Conservation (phyloP, 768 basidiomycete genomes). For the Boletus subparvulus region DNA sequence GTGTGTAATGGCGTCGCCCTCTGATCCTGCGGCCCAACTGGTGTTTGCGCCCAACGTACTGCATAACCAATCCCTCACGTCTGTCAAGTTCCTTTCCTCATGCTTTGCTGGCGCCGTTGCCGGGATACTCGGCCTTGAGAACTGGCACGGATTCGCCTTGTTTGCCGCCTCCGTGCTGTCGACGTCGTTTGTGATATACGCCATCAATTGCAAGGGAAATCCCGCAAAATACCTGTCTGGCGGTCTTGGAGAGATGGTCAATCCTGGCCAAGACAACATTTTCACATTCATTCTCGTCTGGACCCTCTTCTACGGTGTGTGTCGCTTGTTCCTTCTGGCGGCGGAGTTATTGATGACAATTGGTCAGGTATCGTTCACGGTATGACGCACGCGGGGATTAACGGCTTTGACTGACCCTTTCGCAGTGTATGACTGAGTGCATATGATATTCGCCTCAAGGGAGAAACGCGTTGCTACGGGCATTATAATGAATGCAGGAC, state of each 20-base stretch:
- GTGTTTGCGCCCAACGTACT: conserved; percentile 67
- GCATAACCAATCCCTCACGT: conserved; percentile 59
- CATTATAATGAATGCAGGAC: not conserved
- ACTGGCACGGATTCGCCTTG: conserved; percentile 77
- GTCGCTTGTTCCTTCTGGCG: not conserved
- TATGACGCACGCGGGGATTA: conserved; percentile 20
- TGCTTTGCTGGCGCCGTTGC: conserved; percentile 87
- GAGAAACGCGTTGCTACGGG: not conserved
- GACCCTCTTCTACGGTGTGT: conserved; percentile 90
- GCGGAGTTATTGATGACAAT: conserved; percentile 1
- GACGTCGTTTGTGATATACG: conserved; percentile 62
- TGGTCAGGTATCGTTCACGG: conserved; percentile 49
- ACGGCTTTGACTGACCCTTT: conserved; percentile 15
- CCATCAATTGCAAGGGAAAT: conserved; percentile 68
- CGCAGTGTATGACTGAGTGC: conserved; percentile 41
- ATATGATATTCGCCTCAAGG: not conserved
- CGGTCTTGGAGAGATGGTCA: conserved; percentile 66
- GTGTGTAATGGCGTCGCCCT: conserved; percentile 44
- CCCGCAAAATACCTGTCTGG: conserved; percentile 63
- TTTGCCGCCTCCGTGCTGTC: conserved; percentile 68
- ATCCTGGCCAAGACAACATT: conserved; percentile 86
- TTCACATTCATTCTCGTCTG: conserved; percentile 91
- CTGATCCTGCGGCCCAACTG: conserved; percentile 54
- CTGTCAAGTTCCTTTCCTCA: conserved; percentile 76
- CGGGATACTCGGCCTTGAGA: conserved; percentile 86